Evolutionary conservation across 352 stramenopile species (phyloP).

Genomic region (Phytophthora fragariaefolia): DNA sequence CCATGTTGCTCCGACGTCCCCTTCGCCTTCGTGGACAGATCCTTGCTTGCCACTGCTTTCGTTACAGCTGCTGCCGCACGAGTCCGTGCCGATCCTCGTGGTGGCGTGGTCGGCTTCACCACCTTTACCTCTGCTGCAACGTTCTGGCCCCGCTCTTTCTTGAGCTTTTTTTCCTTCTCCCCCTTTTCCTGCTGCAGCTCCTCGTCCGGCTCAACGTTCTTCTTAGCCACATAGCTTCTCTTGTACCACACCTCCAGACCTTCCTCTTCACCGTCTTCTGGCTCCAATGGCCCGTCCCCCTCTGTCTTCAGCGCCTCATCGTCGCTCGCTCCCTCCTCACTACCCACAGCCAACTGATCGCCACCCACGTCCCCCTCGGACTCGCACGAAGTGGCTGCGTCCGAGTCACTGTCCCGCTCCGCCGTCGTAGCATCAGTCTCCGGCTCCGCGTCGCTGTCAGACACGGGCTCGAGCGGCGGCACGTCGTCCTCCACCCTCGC

Average conservation of each 20-base stretch:
- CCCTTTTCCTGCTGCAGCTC: constrained; percentile 1
- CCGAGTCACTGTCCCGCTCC: constrained; percentile 3
- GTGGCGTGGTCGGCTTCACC: background rate
- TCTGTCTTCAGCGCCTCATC: background rate
- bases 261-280: background rate
- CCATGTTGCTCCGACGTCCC: background rate
- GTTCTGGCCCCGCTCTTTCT: background rate
- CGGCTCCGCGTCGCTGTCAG: constrained; percentile 12
- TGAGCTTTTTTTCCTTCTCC: background rate
- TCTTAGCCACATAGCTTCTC: constrained; percentile 9
- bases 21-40: background rate
- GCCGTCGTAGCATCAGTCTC: background rate
- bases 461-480: constrained; percentile 26
- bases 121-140: background rate
- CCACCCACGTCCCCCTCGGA: constrained; percentile 8
- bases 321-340: background rate
- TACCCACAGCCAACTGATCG: background rate
- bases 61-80: background rate
- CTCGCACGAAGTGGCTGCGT: constrained; percentile 15
- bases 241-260: background rate
- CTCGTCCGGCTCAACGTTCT: background rate
- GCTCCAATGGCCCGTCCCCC: background rate
- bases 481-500: constrained; percentile 2
- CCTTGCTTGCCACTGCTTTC: background rate
- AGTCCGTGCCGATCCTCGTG: constrained; percentile 1